Evolutionary conservation across 2,329 filamentous ascomycete genomes (phyloP), one percentile per base, ranked within the genome.

Genomic region (Harringtonia lauricola): DNA sequence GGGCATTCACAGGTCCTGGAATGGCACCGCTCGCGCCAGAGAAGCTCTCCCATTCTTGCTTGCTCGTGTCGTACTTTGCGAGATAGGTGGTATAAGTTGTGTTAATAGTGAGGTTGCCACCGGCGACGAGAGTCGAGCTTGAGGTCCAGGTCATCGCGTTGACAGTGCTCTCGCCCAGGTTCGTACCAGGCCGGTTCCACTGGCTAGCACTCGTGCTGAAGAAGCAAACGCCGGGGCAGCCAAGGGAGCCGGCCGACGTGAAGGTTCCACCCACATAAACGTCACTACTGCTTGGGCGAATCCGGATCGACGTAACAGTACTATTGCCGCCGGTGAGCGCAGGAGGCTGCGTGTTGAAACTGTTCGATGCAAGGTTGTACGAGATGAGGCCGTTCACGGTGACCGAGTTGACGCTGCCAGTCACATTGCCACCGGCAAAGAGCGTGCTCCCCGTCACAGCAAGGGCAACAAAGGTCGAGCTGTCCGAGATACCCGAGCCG

Each of bases 191-290:
- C 31, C 83, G 76, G 54, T 73, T 83, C 90, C 90, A 98, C 55
- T 89, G 82, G 14, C 72, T 74, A 5, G 72, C 71, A 8, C 75
- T 66, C 2, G 80, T 77, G 57, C 83, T 80, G 64, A 85, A 94
- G 47, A 83, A 68, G 63, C 92, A 98, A 21, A 98, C 75, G 38
- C 78, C 81, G 4, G 83, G 79, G 58, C 92, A 98, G 35, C 77
- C 80, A 26, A 96, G 72, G 5, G 83, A 81, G 24, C 92, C 92
- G 17, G 88, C 92, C 28, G 75, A 77, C n/a, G 77, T 69, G 57
- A 96, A 98, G 10, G 75, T 78, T 28, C 92, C 92, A 31, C 83
- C 90, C 28, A 98, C 83, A 56, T 84, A 98, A 13, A 98, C 71
- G 41, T 92, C 79, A 2, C 72, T 70, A 17, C 79, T 79, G 43